These are phyloP conservation scores for Prosopis cineraria DNA, from an alignment of 306 rosid genomes.

Conservation along the genomic window DNA sequence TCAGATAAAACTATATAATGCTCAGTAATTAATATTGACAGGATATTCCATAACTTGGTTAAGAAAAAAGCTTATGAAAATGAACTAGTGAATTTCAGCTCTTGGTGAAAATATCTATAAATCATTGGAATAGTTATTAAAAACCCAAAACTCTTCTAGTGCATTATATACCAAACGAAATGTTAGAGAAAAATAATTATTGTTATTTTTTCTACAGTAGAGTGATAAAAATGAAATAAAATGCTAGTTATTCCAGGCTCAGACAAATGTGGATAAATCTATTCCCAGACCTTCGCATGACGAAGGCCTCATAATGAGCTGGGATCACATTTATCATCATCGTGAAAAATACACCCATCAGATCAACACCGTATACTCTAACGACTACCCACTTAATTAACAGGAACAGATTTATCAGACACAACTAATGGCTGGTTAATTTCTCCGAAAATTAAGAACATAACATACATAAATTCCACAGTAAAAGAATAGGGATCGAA, in stretches of 20 bases:
- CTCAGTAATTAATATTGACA: neutral
- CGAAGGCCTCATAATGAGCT: constrained; percentile 51
- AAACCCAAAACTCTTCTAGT: neutral
- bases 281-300: constrained; percentile 37
- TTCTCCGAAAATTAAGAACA: neutral
- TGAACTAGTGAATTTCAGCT: neutral
- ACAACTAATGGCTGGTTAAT: neutral
- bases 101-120: neutral
- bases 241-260: constrained; percentile 14
- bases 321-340: constrained; percentile 50
- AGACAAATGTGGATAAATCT: constrained; percentile 45
- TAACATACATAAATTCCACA: neutral
- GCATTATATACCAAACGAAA: neutral
- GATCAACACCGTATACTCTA: neutral
- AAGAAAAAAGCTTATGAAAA: neutral
- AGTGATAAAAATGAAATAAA: neutral
- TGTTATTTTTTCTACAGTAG: neutral
- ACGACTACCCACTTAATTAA: neutral
- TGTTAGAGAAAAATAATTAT: neutral
- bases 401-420: neutral
- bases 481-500: neutral
- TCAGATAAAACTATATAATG: neutral
- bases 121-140: neutral
- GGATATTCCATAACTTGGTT: neutral
- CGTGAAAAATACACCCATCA: neutral